phyloP scores from a whole-genome alignment of 2,329 filamentous ascomycete genomes.

The Fusarium staphyleae region DNA sequence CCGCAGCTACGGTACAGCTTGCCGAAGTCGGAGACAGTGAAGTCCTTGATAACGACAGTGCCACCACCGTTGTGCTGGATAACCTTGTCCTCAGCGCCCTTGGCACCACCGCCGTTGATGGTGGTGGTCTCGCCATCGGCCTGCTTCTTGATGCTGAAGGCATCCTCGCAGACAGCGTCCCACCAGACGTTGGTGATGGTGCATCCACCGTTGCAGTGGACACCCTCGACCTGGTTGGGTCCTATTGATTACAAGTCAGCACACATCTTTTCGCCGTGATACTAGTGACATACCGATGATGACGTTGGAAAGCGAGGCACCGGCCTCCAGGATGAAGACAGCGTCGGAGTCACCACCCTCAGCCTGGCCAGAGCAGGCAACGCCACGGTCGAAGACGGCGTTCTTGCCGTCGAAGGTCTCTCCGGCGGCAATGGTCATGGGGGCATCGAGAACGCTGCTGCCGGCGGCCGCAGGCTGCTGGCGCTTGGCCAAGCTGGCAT shows the following conservation, averaged over 20 bases:
- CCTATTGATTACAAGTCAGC: conserved; percentile 8
- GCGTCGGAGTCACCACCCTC: conserved; percentile 30
- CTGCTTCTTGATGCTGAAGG: conserved; percentile 33
- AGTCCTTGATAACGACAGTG: conserved; percentile 36
- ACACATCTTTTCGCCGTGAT: background rate
- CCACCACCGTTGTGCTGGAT: conserved; percentile 38
- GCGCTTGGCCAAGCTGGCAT: conserved; percentile 23
- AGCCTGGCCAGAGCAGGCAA: conserved; percentile 30
- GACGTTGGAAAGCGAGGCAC: conserved; percentile 34
- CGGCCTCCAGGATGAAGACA: conserved; percentile 36
- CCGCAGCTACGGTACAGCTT: conserved; percentile 40
- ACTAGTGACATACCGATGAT: conserved; percentile 35
- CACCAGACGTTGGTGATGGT: conserved; percentile 38
- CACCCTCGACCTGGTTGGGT: conserved; percentile 39
- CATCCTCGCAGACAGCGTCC: conserved; percentile 37
- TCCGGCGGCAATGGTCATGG: conserved; percentile 39
- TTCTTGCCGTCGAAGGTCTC: conserved; percentile 33
- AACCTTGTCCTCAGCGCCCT: conserved; percentile 36
- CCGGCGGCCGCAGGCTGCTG: conserved; percentile 27
- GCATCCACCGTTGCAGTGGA: conserved; percentile 35
- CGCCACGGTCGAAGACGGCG: conserved; percentile 37
- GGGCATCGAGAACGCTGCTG: conserved; percentile 37
- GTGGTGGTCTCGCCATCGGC: conserved; percentile 33
- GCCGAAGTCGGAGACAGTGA: conserved; percentile 36
- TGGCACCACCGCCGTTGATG: conserved; percentile 34